phyloP scores from a whole-genome alignment of 331 rosid genomes.

The Stylosanthes scabra region DNA sequence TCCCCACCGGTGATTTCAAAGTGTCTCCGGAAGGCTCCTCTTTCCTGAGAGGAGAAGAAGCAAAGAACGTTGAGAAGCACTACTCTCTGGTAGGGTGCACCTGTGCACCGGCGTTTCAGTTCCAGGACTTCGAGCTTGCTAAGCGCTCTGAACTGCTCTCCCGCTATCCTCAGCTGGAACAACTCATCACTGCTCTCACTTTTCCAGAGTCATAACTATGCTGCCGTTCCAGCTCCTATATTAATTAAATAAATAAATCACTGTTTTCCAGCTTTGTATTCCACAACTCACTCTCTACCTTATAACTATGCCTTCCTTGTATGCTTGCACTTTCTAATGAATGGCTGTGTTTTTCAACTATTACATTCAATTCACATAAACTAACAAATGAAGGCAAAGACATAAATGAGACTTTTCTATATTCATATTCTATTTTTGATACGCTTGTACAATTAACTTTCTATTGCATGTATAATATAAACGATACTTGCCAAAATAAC shows the following conservation, averaged over 20 bases:
- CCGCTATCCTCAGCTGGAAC: slow-evolving; percentile 49
- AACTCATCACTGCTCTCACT: slow-evolving; percentile 47
- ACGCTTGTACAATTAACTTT: slow-evolving; percentile 15
- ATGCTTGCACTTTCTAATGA: not conserved
- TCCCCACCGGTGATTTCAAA: slow-evolving; percentile 67
- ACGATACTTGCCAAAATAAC: slow-evolving; percentile 19
- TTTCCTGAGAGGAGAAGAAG: slow-evolving; percentile 40
- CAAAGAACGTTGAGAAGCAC: slow-evolving; percentile 66
- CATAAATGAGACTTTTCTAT: not conserved
- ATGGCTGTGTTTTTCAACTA: not conserved
- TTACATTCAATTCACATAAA: too few relatives aligned
- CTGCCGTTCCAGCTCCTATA: too few relatives aligned
- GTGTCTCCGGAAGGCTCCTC: slow-evolving; percentile 52
- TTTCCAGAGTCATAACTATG: slow-evolving; percentile 32
- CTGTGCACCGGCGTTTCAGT: slow-evolving; percentile 92
- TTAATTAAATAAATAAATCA: too few relatives aligned
- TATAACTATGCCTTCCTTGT: not conserved
- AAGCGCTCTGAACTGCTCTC: slow-evolving; percentile 65
- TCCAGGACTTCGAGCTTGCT: slow-evolving; percentile 81
- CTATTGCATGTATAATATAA: slow-evolving; percentile 30
- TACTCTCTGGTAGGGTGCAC: slow-evolving; percentile 92
- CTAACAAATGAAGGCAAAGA: not conserved
- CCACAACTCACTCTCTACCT: not conserved
- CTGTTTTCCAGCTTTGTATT: not conserved
- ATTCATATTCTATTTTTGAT: slow-evolving; percentile 5